Base-by-base conservation (phyloP, 2,329 filamentous ascomycete genomes). In the Trichoderma breve region DNA sequence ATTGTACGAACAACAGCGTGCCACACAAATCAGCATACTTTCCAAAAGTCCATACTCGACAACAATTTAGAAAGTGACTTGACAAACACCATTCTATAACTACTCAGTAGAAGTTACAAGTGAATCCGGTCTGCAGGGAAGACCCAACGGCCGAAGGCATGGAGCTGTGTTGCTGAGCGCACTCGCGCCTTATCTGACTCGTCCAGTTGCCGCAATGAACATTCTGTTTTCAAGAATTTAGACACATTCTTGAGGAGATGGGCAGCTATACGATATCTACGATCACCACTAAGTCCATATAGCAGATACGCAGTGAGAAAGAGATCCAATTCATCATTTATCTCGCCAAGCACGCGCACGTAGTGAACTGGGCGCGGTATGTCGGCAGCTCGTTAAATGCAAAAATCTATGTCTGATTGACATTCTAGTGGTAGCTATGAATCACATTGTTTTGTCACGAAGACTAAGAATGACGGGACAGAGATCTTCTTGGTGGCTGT, bases 41-140 rank as follows among this genome's bases (percentile, higher is more conserved):
- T 39, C 73, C 71, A 73, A 34, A 74, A 74, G 51, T 53, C 6
- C 6, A 73, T 71, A 34, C 79, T 76, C 1, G 83, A 77, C 14
- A 84, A 74, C 47, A 79, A 82, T 7, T 76, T 74, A 6, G 82
- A 81, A 12, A 81, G 72, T 1, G 79, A 80, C 74, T 83, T 82
- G 21, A 82, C 51, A 65, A 79, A 81, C 12, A 81, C 77, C 24
- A 76, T 73, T 8, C 75, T 75, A 3, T 64, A 70, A 5, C 71
- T 73, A 26, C 14, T 24, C 69, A 74, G 77, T 51, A 80, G 74
- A 11, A 82, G 76, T 63, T 82, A 77, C 51, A 80, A 74, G 72
- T 82, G 79, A 71, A 81, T 77, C 24, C 73, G 74, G 72, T 81
- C 79, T 4, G 75, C 77, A 32, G 80, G 61, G 26, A 76, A 66